Conservation (phyloP, 345 rosid species). For the Fremontodendron californicum region DNA sequence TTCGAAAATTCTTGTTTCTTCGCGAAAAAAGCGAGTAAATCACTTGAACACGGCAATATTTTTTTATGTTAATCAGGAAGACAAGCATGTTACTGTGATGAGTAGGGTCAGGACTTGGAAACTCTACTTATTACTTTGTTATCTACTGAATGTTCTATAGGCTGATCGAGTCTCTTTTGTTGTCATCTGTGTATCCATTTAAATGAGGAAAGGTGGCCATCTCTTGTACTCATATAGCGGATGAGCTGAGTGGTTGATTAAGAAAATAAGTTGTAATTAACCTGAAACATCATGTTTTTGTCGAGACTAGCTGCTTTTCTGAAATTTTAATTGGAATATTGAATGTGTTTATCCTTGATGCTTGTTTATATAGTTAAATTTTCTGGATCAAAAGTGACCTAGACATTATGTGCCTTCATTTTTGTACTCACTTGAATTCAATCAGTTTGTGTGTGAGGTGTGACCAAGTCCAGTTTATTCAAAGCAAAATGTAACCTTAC, state of each 20-base stretch:
- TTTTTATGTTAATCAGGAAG: not conserved
- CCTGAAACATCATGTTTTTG: not conserved
- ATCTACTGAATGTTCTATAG: not conserved
- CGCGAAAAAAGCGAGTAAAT: not conserved
- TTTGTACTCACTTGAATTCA: not conserved
- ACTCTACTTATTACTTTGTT: not conserved
- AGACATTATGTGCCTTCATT: not conserved
- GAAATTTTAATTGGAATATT: not conserved
- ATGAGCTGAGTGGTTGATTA: not conserved
- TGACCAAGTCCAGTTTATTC: not conserved
- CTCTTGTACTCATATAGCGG: not conserved
- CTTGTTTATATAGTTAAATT: not conserved
- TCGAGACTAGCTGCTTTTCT: not conserved
- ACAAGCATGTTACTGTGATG: not conserved
- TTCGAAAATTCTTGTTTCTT: not conserved
- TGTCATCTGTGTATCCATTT: not conserved
- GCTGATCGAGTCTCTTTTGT: not conserved
- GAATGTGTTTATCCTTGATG: not conserved
- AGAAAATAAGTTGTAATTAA: not conserved
- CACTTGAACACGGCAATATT: not conserved
- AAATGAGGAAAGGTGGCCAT: not conserved
- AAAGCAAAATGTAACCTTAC: not conserved
- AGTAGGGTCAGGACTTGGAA: not conserved
- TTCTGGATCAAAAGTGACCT: not conserved
- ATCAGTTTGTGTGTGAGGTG: not conserved